Evolutionary conservation across 805 yeast genomes (phyloP).

Genomic region (Lachancea kluyveri): DNA sequence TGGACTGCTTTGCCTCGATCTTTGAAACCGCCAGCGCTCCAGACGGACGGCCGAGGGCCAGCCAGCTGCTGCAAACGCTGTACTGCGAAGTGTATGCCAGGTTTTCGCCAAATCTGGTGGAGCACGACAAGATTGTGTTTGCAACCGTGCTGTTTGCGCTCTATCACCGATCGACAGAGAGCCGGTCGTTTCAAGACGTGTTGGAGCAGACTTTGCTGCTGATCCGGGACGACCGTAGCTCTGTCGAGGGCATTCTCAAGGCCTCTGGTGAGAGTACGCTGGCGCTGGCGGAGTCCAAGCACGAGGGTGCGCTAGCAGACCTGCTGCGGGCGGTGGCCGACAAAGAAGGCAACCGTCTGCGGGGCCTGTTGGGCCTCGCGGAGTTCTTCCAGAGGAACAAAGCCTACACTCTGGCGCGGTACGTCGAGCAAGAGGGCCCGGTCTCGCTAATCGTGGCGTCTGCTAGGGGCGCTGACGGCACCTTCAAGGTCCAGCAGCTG

Average conservation of each 20-base stretch:
- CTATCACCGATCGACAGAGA: slow-evolving; percentile 6
- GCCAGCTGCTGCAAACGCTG: slow-evolving; percentile 32
- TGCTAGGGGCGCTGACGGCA: slow-evolving; percentile 62
- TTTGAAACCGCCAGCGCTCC: slow-evolving; percentile 14
- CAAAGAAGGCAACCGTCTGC: background rate
- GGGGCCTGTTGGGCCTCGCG: background rate
- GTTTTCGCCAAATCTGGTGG: slow-evolving; percentile 41
- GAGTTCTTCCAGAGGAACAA: background rate
- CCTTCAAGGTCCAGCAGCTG: slow-evolving; percentile 41
- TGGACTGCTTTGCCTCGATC: slow-evolving; percentile 31
- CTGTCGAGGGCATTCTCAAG: background rate
- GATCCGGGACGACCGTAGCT: background rate
- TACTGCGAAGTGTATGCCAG: slow-evolving; percentile 42
- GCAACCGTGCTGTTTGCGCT: slow-evolving; percentile 34
- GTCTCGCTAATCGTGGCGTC: slow-evolving; percentile 44
- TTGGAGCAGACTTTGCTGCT: background rate
- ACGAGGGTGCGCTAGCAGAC: background rate
- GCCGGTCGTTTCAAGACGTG: slow-evolving; percentile 5
- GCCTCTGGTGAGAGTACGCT: background rate
- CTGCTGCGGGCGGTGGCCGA: background rate
- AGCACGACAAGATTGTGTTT: slow-evolving; percentile 40
- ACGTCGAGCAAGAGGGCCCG: slow-evolving; percentile 10
- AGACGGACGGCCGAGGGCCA: slow-evolving; percentile 18
- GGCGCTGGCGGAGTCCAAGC: background rate
- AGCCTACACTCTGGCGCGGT: slow-evolving; percentile 8